Base-by-base conservation (phyloP, 2,329 filamentous ascomycete genomes). In the Westerdykella sp. region DNA sequence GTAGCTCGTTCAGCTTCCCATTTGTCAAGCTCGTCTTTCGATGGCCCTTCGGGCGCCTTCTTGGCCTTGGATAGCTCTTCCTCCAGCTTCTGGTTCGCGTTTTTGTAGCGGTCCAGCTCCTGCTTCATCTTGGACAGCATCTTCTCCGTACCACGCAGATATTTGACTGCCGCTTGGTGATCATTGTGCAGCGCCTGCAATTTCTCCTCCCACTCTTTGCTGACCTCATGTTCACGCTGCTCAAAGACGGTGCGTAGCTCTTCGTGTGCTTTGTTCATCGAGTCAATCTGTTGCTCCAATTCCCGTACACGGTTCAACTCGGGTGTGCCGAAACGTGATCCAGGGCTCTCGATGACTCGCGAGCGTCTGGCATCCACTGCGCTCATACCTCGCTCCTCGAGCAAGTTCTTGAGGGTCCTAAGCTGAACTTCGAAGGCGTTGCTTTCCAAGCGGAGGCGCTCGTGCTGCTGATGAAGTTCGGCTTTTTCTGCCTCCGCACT, bases 41-140 rank as follows among this genome's bases (percentile, higher is more conserved):
- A 57, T n/a, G 57, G 67, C 39, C 59, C 44, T 56, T 65, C 30
- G 61, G 66, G 39, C 59, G 60, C 48, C 51, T 63, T 47, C 73
- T 66, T 31, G 70, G 58, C 54, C 67, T 76, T 54, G 77, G 84
- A 78, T n/a, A 96, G 73, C 59, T 96, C 88, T 37, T 81, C 78
- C 66, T 93, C 90, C 34, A 98, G 74, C 47, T 85, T 85, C 14
- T 76, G 73, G 59, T 96, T 96, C 48, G 93, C 85, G 11, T 81
- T 71, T 76, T 97, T 97, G 70, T 94, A 93, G 45, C 89, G 87
- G 42, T 85, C 77, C n/a, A 98, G 76, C 69, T 98, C 93, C 59
- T 96, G 89, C 73, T 97, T 97, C 77, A 98, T 91, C 67, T 94
- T 91, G 69, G 93, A 90, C 39, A 98, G 79, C 89, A 98, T 96